phyloP scores from a whole-genome alignment of 768 basidiomycete species.

The Russula emetica region DNA sequence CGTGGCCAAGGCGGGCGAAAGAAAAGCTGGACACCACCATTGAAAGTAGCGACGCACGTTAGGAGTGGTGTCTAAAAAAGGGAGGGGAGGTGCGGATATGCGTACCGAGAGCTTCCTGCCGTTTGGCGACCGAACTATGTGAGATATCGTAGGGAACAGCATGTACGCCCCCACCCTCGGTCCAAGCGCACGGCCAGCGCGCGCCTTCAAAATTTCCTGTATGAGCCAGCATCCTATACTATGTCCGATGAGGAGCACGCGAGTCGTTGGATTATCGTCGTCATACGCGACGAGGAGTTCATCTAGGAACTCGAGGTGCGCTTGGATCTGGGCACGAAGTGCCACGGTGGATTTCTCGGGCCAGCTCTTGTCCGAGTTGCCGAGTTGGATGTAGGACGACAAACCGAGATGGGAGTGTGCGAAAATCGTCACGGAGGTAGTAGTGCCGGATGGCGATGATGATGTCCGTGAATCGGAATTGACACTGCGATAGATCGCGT shows the following conservation, averaged over 20 bases:
- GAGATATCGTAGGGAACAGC: conserved; percentile 65
- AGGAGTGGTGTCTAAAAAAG: too few relatives aligned
- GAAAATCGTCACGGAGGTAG: conserved; percentile 46
- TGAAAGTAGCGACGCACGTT: neutral
- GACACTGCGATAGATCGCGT: conserved; percentile 40
- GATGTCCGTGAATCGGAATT: conserved; percentile 14
- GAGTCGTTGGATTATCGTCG: conserved; percentile 35
- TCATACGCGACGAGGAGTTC: conserved; percentile 54
- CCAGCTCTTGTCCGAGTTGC: conserved; percentile 45
- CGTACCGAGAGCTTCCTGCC: conserved; percentile 56
- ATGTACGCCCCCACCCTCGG: conserved; percentile 44
- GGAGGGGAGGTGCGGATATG: conserved; percentile 8
- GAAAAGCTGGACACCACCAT: conserved; percentile 38
- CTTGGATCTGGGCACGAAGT: conserved; percentile 19
- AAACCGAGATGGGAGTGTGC: conserved; percentile 39
- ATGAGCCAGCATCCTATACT: conserved; percentile 72
- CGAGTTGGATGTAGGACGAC: conserved; percentile 34
- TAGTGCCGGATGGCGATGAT: too few relatives aligned
- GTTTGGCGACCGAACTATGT: conserved; percentile 62
- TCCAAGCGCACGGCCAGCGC: conserved; percentile 47
- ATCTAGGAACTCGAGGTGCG: conserved; percentile 43
- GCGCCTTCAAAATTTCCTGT: conserved; percentile 53
- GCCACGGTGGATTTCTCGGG: conserved; percentile 8
- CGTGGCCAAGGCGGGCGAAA: conserved; percentile 47
- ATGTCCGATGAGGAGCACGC: conserved; percentile 54